These are phyloP conservation scores for Teunomyces stri DNA, from an alignment of 805 yeast genomes.

Conservation along the genomic window DNA sequence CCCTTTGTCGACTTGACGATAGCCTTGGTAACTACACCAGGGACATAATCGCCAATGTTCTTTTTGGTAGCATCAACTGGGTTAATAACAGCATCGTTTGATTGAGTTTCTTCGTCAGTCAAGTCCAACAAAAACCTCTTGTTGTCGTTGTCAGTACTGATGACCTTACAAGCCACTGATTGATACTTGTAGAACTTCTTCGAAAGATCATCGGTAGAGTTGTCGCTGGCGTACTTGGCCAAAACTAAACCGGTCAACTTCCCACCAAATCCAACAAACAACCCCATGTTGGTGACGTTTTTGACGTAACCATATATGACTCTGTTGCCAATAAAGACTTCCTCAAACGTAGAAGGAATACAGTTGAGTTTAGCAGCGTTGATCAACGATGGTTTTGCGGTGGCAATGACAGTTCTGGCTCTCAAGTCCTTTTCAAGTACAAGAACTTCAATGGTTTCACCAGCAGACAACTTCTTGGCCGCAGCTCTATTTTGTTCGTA, in stretches of 20 bases:
- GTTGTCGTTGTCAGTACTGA: slow-evolving; percentile 65
- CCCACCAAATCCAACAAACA: slow-evolving; percentile 80
- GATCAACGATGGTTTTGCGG: slow-evolving; percentile 66
- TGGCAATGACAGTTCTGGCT: slow-evolving; percentile 57
- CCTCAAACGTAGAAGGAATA: slow-evolving; percentile 61
- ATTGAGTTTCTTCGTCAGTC: slow-evolving; percentile 30
- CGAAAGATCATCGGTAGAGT: slow-evolving; percentile 49
- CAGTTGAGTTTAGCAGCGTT: slow-evolving; percentile 52
- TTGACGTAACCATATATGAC: slow-evolving; percentile 71
- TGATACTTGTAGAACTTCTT: slow-evolving; percentile 61
- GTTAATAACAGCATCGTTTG: slow-evolving; percentile 39
- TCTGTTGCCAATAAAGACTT: slow-evolving; percentile 44
- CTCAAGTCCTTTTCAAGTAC: slow-evolving; percentile 65
- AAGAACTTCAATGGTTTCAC: slow-evolving; percentile 58
- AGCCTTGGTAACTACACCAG: slow-evolving; percentile 65
- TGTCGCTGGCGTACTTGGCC: slow-evolving; percentile 64
- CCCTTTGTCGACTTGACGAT: slow-evolving; percentile 60
- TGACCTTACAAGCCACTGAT: slow-evolving; percentile 66
- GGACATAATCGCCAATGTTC: slow-evolving; percentile 47
- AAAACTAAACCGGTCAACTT: slow-evolving; percentile 79
- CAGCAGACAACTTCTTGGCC: slow-evolving; percentile 61
- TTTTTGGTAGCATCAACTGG: slow-evolving; percentile 60
- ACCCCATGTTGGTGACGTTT: slow-evolving; percentile 74
- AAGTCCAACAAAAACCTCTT: slow-evolving; percentile 70
- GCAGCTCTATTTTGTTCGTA: slow-evolving; percentile 67